These are phyloP conservation scores for Leccinellum rugosiceps DNA, from an alignment of 768 basidiomycete genomes.

Conservation along the genomic window DNA sequence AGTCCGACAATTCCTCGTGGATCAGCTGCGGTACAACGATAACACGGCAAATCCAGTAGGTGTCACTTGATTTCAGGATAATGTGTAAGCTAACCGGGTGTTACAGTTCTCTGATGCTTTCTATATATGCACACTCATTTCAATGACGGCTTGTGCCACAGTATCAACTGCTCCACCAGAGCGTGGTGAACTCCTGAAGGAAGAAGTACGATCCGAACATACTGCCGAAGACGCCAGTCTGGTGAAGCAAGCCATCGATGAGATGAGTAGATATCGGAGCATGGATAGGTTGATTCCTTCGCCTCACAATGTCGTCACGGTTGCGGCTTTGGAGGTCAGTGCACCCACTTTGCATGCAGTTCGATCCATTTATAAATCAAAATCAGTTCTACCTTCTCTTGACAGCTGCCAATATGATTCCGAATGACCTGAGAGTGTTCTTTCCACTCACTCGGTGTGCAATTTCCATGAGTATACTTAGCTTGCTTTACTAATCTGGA, in stretches of 20 bases:
- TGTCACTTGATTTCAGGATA: conserved; percentile 3
- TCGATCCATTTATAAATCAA: conserved; percentile 5
- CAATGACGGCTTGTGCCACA: conserved; percentile 75
- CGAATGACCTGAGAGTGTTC: conserved; percentile 73
- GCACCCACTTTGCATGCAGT: not conserved
- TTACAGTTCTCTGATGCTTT: conserved; percentile 84
- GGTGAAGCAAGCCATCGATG: conserved; percentile 69
- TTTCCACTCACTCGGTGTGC: conserved; percentile 85
- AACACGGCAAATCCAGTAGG: conserved; percentile 87
- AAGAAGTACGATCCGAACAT: conserved; percentile 63
- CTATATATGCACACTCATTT: conserved; percentile 84
- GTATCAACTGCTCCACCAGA: conserved; percentile 77
- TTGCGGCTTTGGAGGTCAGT: conserved; percentile 84
- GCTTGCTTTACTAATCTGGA: conserved; percentile 9
- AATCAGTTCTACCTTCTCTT: conserved; percentile 76
- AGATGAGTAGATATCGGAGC: conserved; percentile 88
- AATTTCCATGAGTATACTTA: not conserved
- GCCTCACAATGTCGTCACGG: conserved; percentile 88
- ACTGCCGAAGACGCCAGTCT: conserved; percentile 67
- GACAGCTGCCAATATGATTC: conserved; percentile 71
- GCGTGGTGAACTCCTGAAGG: conserved; percentile 70
- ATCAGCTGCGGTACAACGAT: conserved; percentile 93
- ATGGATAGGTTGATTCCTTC: conserved; percentile 96
- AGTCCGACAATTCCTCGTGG: conserved; percentile 84
- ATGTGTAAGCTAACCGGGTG: conserved; percentile 1